These are phyloP conservation scores for Anastatica hierochuntica DNA, from an alignment of 345 rosid species.

Conservation along the genomic window DNA sequence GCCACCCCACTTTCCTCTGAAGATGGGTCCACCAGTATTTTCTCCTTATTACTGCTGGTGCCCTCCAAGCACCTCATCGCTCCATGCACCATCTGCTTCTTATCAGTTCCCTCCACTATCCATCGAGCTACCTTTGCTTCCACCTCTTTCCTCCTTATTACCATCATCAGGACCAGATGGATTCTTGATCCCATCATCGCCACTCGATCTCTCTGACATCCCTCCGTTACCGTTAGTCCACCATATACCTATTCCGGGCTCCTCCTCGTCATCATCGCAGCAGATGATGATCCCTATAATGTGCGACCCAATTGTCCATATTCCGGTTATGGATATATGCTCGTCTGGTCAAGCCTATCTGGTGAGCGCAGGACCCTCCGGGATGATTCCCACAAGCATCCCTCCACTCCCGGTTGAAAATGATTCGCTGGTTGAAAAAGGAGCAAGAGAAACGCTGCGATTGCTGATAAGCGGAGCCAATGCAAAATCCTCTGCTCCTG, in stretches of 20 bases:
- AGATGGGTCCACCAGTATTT: conserved; percentile 35
- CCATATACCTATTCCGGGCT: conserved; percentile 37
- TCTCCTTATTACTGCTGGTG: conserved; percentile 96
- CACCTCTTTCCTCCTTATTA: conserved; percentile 56
- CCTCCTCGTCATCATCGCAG: conserved; percentile 24
- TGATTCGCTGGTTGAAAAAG: conserved; percentile 60
- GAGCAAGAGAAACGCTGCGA: conserved; percentile 90
- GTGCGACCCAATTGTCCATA: conserved; percentile 88
- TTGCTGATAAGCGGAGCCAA: conserved; percentile 66
- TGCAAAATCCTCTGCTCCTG: conserved; percentile 24
- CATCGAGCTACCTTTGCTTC: conserved; percentile 43
- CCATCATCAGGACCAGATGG: conserved; percentile 41
- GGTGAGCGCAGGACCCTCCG: conserved; percentile 68
- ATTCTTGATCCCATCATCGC: conserved; percentile 38
- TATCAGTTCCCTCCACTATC: conserved; percentile 34
- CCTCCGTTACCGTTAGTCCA: conserved; percentile 51
- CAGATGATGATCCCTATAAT: conserved; percentile 80
- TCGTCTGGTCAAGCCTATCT: conserved; percentile 93
- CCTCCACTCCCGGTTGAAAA: conserved; percentile 49
- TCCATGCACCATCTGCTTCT: conserved; percentile 31
- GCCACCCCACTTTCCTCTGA: conserved; percentile 32
- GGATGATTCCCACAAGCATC: conserved; percentile 46
- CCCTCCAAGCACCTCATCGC: conserved; percentile 45
- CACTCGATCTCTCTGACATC: conserved; percentile 46
- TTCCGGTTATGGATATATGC: conserved; percentile 82